Conservation (phyloP, 2,329 filamentous ascomycete genomes). For the Penicillium sp. region DNA sequence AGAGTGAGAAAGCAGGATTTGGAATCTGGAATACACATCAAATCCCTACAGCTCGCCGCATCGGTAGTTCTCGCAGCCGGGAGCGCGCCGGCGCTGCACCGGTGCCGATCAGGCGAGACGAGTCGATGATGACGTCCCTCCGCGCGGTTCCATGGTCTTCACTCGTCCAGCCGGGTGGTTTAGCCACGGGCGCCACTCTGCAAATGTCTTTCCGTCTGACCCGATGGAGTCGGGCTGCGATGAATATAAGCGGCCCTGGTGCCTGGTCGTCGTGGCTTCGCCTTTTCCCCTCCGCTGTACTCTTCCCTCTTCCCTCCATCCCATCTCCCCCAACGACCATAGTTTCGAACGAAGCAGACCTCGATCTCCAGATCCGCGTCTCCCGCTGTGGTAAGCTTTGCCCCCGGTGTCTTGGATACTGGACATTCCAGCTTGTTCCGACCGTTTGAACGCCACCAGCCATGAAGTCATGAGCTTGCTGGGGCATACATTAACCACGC, state of each 20-base stretch:
- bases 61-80: neutral
- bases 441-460: constrained; percentile 4
- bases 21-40: too few relatives aligned
- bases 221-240: constrained; percentile 4
- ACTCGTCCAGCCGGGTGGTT: constrained; percentile 5
- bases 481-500: too few relatives aligned
- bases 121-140: constrained; percentile 20
- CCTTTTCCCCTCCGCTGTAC: neutral
- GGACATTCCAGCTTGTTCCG: constrained; percentile 8
- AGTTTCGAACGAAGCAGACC: too few relatives aligned
- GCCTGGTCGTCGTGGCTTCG: constrained; percentile 1
- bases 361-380: constrained; percentile 6
- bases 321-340: too few relatives aligned
- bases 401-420: constrained; percentile 2
- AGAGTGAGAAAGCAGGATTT: too few relatives aligned
- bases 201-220: constrained; percentile 9
- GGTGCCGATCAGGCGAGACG: constrained; percentile 4
- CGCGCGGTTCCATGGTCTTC: constrained; percentile 15
- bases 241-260: constrained; percentile 10
- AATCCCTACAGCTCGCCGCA: neutral
- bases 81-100: neutral
- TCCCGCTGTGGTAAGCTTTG: constrained; percentile 7
- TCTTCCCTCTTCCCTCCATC: neutral
- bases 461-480: too few relatives aligned
- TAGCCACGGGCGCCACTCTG: constrained; percentile 13